Percentiles rank a stretch among this genome's conserved stretches.
phyloP scores from a whole-genome alignment of 2,329 filamentous ascomycete species.

The Pyrenochaeta sp. region DNA sequence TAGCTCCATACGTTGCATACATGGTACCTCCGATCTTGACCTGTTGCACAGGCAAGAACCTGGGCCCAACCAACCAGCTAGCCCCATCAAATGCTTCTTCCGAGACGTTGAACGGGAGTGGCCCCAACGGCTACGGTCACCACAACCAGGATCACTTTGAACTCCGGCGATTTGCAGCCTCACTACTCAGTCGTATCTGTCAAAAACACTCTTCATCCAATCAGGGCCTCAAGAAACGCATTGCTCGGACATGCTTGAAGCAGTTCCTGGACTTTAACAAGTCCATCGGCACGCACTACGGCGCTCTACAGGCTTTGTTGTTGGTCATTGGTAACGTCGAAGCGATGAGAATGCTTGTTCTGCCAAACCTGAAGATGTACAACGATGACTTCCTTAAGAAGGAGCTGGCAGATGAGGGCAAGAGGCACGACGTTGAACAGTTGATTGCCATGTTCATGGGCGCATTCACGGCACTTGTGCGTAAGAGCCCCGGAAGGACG shows the following conservation, averaged over 20 bases:
- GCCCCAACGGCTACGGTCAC: constrained; percentile 31
- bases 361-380: constrained; percentile 72
- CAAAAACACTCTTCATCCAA: constrained; percentile 83
- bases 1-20: constrained; percentile 71
- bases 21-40: constrained; percentile 89
- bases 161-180: constrained; percentile 83
- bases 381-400: constrained; percentile 65
- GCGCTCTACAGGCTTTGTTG: constrained; percentile 80
- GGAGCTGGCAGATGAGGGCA: constrained; percentile 57
- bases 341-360: constrained; percentile 65
- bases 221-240: constrained; percentile 81
- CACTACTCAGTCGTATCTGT: constrained; percentile 79
- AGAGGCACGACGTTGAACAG: constrained; percentile 66
- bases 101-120: constrained; percentile 49
- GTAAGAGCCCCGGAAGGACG: constrained; percentile 45
- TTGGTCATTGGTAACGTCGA: constrained; percentile 76
- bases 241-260: constrained; percentile 92
- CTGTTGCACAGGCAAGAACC: constrained; percentile 83
- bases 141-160: constrained; percentile 68
- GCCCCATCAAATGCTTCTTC: constrained; percentile 60
- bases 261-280: constrained; percentile 87
- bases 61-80: constrained; percentile 66
- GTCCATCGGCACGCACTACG: constrained; percentile 84
- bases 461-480: constrained; percentile 62
- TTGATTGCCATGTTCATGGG: constrained; percentile 65